These are phyloP conservation scores for Blastobotrys terrestris DNA, from an alignment of 805 yeast species.

Conservation along the genomic window DNA sequence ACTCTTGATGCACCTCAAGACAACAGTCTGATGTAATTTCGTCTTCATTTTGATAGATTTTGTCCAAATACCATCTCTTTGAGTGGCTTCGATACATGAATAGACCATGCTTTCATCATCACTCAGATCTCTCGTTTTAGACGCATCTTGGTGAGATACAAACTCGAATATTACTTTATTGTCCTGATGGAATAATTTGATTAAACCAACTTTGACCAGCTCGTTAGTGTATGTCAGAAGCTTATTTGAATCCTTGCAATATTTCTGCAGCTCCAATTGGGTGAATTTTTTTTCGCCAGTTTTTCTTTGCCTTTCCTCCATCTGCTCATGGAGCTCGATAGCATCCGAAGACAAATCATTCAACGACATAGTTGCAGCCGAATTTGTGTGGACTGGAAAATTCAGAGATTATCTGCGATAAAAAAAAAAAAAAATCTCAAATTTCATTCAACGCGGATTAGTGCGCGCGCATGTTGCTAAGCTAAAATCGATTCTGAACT, in stretches of 20 bases:
- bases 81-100: conserved; percentile 85
- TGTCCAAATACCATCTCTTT: conserved; percentile 95
- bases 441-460: background rate
- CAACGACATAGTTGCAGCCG: background rate
- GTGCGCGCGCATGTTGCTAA: background rate
- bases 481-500: background rate
- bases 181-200: conserved; percentile 63
- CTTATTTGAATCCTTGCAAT: conserved; percentile 36
- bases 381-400: background rate
- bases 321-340: background rate
- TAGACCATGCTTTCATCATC: conserved; percentile 89
- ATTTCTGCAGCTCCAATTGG: conserved; percentile 60
- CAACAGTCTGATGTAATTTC: conserved; percentile 87
- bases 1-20: conserved; percentile 70
- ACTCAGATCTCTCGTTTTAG: conserved; percentile 65
- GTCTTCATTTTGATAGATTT: conserved; percentile 84
- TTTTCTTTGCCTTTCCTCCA: background rate
- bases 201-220: conserved; percentile 48
- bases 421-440: background rate
- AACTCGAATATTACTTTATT: conserved; percentile 69
- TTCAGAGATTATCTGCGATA: background rate
- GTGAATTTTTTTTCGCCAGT: conserved; percentile 37
- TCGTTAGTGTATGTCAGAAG: conserved; percentile 42
- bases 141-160: conserved; percentile 66
- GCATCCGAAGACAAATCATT: background rate